These are phyloP conservation scores for Selenicereus undatus DNA, from an alignment of 148 eudicot genomes.

Conservation along the genomic window DNA sequence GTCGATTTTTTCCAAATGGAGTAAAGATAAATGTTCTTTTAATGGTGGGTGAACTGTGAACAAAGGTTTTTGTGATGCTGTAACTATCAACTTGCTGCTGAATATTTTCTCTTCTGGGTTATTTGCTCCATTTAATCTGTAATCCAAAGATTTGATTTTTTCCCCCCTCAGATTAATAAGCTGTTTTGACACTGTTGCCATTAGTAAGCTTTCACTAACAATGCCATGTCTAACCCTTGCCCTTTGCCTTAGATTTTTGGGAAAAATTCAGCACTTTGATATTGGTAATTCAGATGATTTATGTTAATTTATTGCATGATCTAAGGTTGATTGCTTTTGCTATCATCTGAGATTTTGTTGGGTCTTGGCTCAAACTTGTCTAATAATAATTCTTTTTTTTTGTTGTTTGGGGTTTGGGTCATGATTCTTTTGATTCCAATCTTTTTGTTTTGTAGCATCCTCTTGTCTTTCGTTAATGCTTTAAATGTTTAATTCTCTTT, in stretches of 20 bases:
- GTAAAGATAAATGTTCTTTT: neutral
- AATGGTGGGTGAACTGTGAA: neutral
- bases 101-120: neutral
- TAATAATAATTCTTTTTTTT: no score
- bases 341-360: neutral
- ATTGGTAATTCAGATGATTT: neutral
- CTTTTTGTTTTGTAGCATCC: neutral
- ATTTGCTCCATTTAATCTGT: neutral
- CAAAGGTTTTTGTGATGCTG: neutral
- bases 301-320: constrained; percentile 1
- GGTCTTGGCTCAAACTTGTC: neutral
- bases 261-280: neutral
- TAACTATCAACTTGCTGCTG: neutral
- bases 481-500: neutral
- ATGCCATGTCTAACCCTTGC: neutral
- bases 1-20: neutral
- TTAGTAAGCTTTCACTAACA: neutral
- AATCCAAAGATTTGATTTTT: no score
- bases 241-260: constrained; percentile 9
- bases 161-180: neutral
- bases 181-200: neutral
- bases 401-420: neutral
- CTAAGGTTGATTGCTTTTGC: neutral
- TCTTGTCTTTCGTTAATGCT: neutral
- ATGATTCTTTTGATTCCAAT: neutral